Evolutionary conservation across 768 basidiomycete species (phyloP), one percentile per base, ranked within the genome.

Genomic region (Hemileccinum rubropunctum): DNA sequence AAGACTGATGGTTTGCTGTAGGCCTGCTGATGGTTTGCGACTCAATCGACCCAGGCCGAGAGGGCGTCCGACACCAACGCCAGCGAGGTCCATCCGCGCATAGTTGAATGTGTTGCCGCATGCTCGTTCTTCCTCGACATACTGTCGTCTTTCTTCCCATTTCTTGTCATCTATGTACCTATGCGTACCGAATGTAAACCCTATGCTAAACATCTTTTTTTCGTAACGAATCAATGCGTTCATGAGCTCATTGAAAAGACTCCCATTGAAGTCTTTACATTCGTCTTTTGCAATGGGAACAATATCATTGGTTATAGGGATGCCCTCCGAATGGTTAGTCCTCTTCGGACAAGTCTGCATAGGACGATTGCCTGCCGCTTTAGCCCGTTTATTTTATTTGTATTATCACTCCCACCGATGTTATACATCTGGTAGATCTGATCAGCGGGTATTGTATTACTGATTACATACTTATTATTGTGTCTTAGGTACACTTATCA

Each of bases 1-100:
- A 23, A 11, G 14, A 17, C 11, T 20, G 28, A n/a, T 42, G 39
- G 43, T 26, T 27, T 18, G n/a, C 14, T 50, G 34, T 48, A 77
- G 76, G 32, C 67, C 75, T 9, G 57, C 65, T n/a, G 72, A 74
- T 51, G 67, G 66, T 14, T 63, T 76, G 21, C 67, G 77, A 54
- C 62, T 78, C 48, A 73, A 68, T 53, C 73, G 76, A 27, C 77
- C 77, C 13, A 69, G 76, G 41, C 76, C 76, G 3, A 71, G 68
- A 34, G 74, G 74, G 36, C 68, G 76, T 30, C 71, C 71, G 13
- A 71, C 68, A 32, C 72, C 63, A 32, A 66, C 65, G 33, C 62
- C 66, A 10, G 52, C 41, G 39, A 59, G 53, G 36, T 59, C 67
- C 12, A 50, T 67, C 23, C 61, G 65, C 41, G 61, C 47, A 35